Evolutionary conservation across 495 filamentous ascomycete genomes (phyloP), one percentile per base, ranked within the genome.

Genomic region (Baudoinia panamericana): DNA sequence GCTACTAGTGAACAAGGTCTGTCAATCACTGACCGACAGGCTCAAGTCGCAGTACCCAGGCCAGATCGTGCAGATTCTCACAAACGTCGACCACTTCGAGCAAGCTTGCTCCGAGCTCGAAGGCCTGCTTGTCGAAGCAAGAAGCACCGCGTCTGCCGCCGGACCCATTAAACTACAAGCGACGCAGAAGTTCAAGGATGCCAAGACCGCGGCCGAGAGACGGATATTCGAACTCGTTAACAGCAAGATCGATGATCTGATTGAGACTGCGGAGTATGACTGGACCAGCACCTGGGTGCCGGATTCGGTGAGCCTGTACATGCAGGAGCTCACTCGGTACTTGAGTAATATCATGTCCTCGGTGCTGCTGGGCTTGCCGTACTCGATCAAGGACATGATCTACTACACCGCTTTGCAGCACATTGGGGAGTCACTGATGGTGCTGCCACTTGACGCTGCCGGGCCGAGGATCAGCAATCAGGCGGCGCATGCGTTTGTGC

Each of bases 191-290:
- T 99, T 99, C 56, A 70, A 73, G 32, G 77, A 69, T 43, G 85
- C 93, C 54, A 94, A 93, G 62, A 94, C 93, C 63, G 85, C 82
- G 1, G 90, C 90, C 6, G 87, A 94, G 52, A 93, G 95, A 60
- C 80, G 90, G 12, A 94, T 99, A 36, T 99, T 99, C 56, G 92
- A 96, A 61, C 71, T 99, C 0, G 90, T 99, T 31, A 95, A 96
- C 59, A 92, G 83, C 31, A 99, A 99, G 59, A 95, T 99, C 48
- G 88, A 96, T 51, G 92, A 96, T 55, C 75, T 99, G 19, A 81
- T 99, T 24, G 87, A 92, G 53, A 93, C 84, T 0, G 87, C 90
- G 22, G 92, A 96, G 56, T 99, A 96, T 52, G 81, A 96, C 55
- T 99, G 90, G 86, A 70, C 58, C 19, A 58, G 46, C 18, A 30